Percentiles rank a stretch among this genome's conserved stretches.
Conservation (phyloP, 108 stramenopile species). For the Skeletonema tropicum region DNA sequence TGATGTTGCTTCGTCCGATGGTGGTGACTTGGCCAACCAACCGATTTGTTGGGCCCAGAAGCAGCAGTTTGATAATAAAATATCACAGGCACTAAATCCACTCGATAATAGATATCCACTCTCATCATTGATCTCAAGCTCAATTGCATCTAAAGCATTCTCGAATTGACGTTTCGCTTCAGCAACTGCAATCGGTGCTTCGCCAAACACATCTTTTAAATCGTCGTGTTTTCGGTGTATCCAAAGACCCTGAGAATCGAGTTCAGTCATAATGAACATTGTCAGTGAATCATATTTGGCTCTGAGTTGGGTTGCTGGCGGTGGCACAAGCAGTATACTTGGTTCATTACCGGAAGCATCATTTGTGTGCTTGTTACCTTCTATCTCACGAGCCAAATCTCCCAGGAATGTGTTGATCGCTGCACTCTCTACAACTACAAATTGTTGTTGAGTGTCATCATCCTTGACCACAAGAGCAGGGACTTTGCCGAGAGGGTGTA, state of each 20-base stretch:
- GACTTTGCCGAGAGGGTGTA: conserved; percentile 78
- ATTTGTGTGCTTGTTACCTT: neutral
- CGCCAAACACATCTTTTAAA: conserved; percentile 60
- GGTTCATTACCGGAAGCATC: neutral
- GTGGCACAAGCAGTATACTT: conserved; percentile 56
- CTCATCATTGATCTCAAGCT: conserved; percentile 42
- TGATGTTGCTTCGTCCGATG: neutral
- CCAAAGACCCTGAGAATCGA: conserved; percentile 81
- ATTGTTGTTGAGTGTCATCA: conserved; percentile 8
- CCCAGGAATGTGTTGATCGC: conserved; percentile 84
- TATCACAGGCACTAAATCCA: conserved; percentile 75
- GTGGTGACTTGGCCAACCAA: conserved; percentile 57
- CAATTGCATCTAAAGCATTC: conserved; percentile 28
- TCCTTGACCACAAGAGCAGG: conserved; percentile 61
- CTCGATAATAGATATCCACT: conserved; percentile 54
- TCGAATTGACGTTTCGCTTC: conserved; percentile 72
- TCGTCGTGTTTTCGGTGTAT: conserved; percentile 75
- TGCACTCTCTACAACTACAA: conserved; percentile 67
- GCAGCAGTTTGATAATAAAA: conserved; percentile 73
- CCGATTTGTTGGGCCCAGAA: conserved; percentile 75
- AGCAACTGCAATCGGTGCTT: conserved; percentile 61
- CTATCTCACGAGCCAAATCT: conserved; percentile 50
- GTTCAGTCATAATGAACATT: conserved; percentile 60
- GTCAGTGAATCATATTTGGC: conserved; percentile 73
- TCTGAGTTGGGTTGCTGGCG: conserved; percentile 57